A percentile compares a stretch with the other conserved stretches of the same genome.
These are phyloP conservation scores for Colletotrichum sp. DNA, from an alignment of 2,329 filamentous ascomycete genomes.

Conservation along the genomic window DNA sequence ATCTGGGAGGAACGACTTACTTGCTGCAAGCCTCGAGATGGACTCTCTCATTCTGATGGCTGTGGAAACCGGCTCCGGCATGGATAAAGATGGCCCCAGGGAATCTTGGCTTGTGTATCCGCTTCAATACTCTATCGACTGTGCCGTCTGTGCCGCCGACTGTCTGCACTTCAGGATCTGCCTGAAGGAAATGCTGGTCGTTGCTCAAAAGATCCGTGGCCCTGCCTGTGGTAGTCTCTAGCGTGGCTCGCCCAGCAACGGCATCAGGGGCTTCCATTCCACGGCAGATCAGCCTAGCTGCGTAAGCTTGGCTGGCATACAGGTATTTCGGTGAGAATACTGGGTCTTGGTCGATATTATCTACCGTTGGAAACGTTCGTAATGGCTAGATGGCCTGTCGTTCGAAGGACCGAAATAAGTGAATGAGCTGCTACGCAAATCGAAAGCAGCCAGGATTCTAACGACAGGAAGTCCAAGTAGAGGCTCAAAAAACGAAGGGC, in stretches of 20 bases:
- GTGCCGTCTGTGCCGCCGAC: constrained; percentile 41
- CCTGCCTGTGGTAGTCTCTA: not conserved
- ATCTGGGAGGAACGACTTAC: constrained; percentile 56
- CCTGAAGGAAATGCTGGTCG: not conserved
- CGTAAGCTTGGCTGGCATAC: not conserved
- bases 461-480: not conserved
- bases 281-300: not conserved
- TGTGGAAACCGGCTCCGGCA: constrained; percentile 94
- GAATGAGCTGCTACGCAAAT: not conserved
- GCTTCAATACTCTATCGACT: constrained; percentile 41
- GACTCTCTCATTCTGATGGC: constrained; percentile 79
- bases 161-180: not conserved
- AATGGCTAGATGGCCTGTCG: not conserved
- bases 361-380: not conserved
- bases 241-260: not conserved
- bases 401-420: not conserved
- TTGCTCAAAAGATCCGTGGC: not conserved
- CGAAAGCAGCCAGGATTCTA: not conserved
- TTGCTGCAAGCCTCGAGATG: constrained; percentile 88
- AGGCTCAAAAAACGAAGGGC: not conserved
- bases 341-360: not conserved
- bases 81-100: constrained; percentile 89
- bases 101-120: constrained; percentile 35
- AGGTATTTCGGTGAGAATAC: not conserved
- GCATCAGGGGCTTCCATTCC: constrained; percentile 3